These are phyloP conservation scores for Aspergillus candidus DNA, from an alignment of 2,329 filamentous ascomycete species.

Conservation along the genomic window DNA sequence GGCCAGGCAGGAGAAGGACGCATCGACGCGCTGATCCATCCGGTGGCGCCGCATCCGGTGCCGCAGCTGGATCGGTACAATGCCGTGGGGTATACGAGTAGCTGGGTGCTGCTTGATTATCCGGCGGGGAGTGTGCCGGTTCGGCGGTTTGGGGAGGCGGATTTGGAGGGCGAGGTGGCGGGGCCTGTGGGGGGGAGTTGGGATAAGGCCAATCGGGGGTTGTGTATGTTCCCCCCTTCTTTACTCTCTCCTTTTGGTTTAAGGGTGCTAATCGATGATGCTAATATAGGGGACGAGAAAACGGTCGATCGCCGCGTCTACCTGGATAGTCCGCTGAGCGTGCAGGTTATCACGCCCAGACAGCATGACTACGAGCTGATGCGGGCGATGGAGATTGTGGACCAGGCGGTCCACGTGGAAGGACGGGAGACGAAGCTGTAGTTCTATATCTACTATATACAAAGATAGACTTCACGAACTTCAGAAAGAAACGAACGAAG, in stretches of 20 bases:
- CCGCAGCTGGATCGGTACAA: constrained; percentile 59
- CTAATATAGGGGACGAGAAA: constrained; percentile 38
- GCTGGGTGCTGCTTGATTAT: constrained; percentile 58
- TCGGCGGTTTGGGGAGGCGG: constrained; percentile 42
- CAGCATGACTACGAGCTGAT: constrained; percentile 50
- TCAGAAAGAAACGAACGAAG: too few relatives aligned
- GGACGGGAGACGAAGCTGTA: constrained; percentile 10
- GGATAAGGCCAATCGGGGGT: constrained; percentile 54
- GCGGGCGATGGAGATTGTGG: constrained; percentile 50
- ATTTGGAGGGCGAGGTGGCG: constrained; percentile 46
- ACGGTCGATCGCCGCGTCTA: constrained; percentile 50
- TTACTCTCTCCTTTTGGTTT: neutral
- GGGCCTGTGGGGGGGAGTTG: constrained; percentile 45
- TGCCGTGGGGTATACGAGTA: constrained; percentile 56
- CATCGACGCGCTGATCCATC: constrained; percentile 58
- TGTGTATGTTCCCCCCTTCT: constrained; percentile 41
- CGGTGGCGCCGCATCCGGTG: constrained; percentile 58
- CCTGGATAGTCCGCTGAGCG: constrained; percentile 48
- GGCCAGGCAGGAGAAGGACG: constrained; percentile 14
- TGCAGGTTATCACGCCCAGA: constrained; percentile 53
- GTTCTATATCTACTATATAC: neutral
- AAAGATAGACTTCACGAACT: neutral
- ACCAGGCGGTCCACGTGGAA: constrained; percentile 29
- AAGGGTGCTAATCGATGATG: constrained; percentile 4
- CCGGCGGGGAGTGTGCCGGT: constrained; percentile 55